Conservation (phyloP, 441 rosid genomes). For the Aquilaria agallochum region DNA sequence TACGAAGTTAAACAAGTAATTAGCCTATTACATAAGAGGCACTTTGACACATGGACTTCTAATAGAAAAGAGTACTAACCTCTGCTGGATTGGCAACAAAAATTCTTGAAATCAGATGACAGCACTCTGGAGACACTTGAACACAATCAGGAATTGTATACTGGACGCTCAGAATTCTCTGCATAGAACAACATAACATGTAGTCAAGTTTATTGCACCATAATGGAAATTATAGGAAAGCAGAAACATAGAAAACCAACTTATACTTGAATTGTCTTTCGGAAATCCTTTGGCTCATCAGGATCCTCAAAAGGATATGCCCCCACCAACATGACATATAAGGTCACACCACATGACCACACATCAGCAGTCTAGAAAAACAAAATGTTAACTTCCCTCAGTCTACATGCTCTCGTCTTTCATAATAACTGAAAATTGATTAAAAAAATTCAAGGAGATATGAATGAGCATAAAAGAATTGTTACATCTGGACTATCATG, state of each 20-base stretch:
- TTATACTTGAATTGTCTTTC: slow-evolving; percentile 54
- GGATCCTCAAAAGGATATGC: slow-evolving; percentile 77
- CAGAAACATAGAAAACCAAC: not conserved
- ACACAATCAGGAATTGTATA: slow-evolving; percentile 56
- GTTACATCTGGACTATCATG: no score
- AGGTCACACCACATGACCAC: slow-evolving; percentile 75
- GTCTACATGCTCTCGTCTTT: no score
- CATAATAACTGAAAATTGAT: no score
- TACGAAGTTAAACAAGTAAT: not conserved
- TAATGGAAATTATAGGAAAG: not conserved
- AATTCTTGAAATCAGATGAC: slow-evolving; percentile 58
- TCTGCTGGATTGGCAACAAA: slow-evolving; percentile 56
- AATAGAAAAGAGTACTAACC: slow-evolving; percentile 24
- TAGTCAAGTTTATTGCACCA: not conserved
- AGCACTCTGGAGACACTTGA: slow-evolving; percentile 50
- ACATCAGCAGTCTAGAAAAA: slow-evolving; percentile 68
- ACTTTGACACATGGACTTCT: not conserved
- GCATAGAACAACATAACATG: slow-evolving; percentile 11
- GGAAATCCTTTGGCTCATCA: slow-evolving; percentile 87
- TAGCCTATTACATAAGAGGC: not conserved
- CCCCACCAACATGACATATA: slow-evolving; percentile 74
- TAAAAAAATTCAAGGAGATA: not conserved
- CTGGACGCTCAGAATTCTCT: slow-evolving; percentile 62
- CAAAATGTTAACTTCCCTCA: not conserved
- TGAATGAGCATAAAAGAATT: no score